Percentiles rank a stretch among this genome's conserved stretches.
Conservation (phyloP, 2,329 filamentous ascomycete species). For the Tolypocladium cylindrosporum region DNA sequence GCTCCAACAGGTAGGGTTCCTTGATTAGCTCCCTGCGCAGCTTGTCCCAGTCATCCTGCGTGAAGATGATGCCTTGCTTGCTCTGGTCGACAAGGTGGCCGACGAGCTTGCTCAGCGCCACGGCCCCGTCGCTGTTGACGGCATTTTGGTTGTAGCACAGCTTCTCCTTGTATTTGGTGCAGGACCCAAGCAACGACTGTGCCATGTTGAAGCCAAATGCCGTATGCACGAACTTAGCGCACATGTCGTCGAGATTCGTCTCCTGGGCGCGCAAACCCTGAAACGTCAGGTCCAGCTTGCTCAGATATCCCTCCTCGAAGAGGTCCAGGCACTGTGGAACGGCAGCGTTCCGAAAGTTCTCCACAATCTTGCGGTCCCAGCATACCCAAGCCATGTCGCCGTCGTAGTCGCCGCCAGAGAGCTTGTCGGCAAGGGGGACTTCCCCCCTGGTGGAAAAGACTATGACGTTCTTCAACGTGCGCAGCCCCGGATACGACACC, state of each 20-base stretch:
- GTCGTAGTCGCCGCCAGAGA: slow-evolving; percentile 76
- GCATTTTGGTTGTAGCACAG: slow-evolving; percentile 49
- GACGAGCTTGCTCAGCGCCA: slow-evolving; percentile 40
- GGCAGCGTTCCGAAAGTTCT: slow-evolving; percentile 54
- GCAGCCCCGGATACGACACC: slow-evolving; percentile 48
- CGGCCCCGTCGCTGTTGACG: slow-evolving; percentile 33
- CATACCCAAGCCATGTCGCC: slow-evolving; percentile 71
- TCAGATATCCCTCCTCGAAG: slow-evolving; percentile 34
- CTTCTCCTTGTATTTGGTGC: slow-evolving; percentile 54
- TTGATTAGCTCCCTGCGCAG: slow-evolving; percentile 20
- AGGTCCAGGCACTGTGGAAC: slow-evolving; percentile 27
- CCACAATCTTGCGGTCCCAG: slow-evolving; percentile 58
- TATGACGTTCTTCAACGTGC: slow-evolving; percentile 65
- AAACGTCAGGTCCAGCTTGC: slow-evolving; percentile 36
- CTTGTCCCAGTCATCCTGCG: slow-evolving; percentile 25
- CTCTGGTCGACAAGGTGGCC: slow-evolving; percentile 46
- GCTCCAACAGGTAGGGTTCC: slow-evolving; percentile 19
- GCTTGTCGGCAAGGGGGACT: slow-evolving; percentile 54
- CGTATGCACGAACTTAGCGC: slow-evolving; percentile 35
- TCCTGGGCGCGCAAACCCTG: slow-evolving; percentile 25
- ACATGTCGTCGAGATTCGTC: slow-evolving; percentile 18
- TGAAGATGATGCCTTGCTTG: slow-evolving; percentile 45
- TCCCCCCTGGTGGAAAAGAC: slow-evolving; percentile 61
- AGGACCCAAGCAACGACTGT: slow-evolving; percentile 48
- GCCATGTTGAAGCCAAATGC: slow-evolving; percentile 50